Percentiles rank a stretch among this genome's conserved stretches.
Conservation (phyloP, 306 rosid species). For the Casuarina glauca region DNA sequence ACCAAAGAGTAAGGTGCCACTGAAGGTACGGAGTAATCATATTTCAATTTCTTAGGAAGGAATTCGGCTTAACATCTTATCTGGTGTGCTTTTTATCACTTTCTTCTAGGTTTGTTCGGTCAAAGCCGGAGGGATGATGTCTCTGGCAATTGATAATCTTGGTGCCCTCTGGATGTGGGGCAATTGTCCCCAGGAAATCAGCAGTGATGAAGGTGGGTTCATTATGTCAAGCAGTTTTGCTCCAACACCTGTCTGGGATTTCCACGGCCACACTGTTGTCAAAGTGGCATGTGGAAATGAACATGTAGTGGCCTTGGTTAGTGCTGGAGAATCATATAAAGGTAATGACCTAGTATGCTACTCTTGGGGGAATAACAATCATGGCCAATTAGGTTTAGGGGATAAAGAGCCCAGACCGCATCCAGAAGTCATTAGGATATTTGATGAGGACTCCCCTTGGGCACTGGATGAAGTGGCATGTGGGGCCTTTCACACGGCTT, state of each 20-base stretch:
- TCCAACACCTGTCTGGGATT: constrained; percentile 77
- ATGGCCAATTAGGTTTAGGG: constrained; percentile 91
- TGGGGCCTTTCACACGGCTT: constrained; percentile 92
- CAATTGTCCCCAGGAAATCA: constrained; percentile 61
- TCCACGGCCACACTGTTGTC: constrained; percentile 69
- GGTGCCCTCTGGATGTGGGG: constrained; percentile 95
- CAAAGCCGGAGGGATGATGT: constrained; percentile 94
- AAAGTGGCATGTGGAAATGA: constrained; percentile 93
- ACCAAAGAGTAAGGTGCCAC: constrained; percentile 37
- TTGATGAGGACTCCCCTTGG: constrained; percentile 54
- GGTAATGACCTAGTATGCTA: constrained; percentile 68
- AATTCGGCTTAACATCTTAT: not conserved
- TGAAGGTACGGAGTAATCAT: constrained; percentile 47
- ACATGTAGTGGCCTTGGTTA: constrained; percentile 70
- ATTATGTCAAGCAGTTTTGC: constrained; percentile 50
- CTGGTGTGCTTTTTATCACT: constrained; percentile 13
- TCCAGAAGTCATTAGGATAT: constrained; percentile 58
- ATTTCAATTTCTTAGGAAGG: not conserved
- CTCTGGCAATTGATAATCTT: constrained; percentile 66
- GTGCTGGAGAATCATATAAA: constrained; percentile 48
- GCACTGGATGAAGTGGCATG: constrained; percentile 70
- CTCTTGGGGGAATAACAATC: constrained; percentile 83
- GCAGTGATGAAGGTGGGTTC: constrained; percentile 42
- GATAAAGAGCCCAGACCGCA: constrained; percentile 54
- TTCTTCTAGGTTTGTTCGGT: constrained; percentile 55